Base-by-base conservation (phyloP, 2,329 filamentous ascomycete genomes). In the Rugonectria rugulosa region DNA sequence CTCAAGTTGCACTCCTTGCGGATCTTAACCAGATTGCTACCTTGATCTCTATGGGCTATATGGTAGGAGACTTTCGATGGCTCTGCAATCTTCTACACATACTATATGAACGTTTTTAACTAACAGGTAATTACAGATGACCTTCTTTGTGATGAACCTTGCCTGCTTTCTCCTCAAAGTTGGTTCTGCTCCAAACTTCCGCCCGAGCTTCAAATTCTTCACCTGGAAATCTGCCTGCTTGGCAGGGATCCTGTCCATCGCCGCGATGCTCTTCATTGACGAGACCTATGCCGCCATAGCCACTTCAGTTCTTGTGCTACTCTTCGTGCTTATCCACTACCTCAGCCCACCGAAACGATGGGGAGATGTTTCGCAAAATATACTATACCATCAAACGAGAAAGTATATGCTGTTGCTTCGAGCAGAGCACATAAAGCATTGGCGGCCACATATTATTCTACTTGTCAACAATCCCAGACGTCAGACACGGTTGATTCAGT, bases 371-470 rank as follows among this genome's bases (percentile, higher is more conserved):
- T 93, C 90, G 8, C 92, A 96, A 66, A 93, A 91, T 66, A 77
- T 96, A 57, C 96, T 96, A 47, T 96, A 96, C 68, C 61, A 85
- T 58, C 92, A 96, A 75, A 91, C 96, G 12, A 84, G 92, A 56
- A 96, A 96, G 67, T 96, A 96, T 68, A 75, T 96, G 24, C 78
- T 96, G 24, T 86, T 91, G n/a, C 77, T 96, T 24, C 88, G 86
- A 44, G 91, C 91, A 29, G 92, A 96, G 66, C 92, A 96, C 69
- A 92, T 96, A 72, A 96, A 96, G 68, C 96, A 96, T 70, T 96
- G 92, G 92, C 83, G 92, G 46, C 92, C 92, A 1, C 92, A 96
- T 62, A 93, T 96, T 37, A 83, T 96, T 42, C 80, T 96, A 0
- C 84, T 96, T 48, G 86, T 95, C 61, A 95, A 94, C 68, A 86